Evolutionary conservation across 768 basidiomycete species (phyloP).

Genomic region (Termitomyces sp.): DNA sequence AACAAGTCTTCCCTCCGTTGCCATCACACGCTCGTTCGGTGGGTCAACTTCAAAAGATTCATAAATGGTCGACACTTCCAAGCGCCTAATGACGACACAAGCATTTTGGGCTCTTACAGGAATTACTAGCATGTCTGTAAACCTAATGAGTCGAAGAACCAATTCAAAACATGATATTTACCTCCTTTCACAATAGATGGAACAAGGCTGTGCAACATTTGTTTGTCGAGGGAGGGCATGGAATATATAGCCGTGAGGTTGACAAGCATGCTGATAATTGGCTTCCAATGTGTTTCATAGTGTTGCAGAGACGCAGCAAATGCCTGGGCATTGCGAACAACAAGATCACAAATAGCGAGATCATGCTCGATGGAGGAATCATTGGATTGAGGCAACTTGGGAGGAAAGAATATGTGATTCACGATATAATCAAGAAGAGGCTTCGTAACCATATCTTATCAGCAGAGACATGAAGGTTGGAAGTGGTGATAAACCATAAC

Average conservation of each 20-base stretch:
- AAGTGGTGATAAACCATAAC: not conserved
- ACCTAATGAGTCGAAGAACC: not conserved
- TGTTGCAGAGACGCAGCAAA: slow-evolving; percentile 14
- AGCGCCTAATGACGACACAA: slow-evolving; percentile 33
- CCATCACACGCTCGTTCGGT: slow-evolving; percentile 28
- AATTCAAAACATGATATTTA: not conserved
- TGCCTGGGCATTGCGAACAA: slow-evolving; percentile 13
- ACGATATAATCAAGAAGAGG: slow-evolving; percentile 25
- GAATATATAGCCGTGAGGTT: slow-evolving; percentile 14
- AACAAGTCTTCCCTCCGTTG: no score
- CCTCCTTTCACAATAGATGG: slow-evolving; percentile 15
- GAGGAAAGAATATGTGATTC: slow-evolving; percentile 40
- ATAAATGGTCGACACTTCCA: slow-evolving; percentile 23
- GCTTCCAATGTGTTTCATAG: slow-evolving; percentile 21
- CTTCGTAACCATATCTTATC: not conserved
- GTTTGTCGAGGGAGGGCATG: not conserved
- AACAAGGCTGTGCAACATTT: slow-evolving; percentile 15
- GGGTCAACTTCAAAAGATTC: slow-evolving; percentile 46
- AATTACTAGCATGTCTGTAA: slow-evolving; percentile 31
- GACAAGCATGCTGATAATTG: slow-evolving; percentile 25
- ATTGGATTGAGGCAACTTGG: slow-evolving; percentile 31
- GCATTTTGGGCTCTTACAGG: slow-evolving; percentile 44
- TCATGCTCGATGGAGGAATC: slow-evolving; percentile 24
- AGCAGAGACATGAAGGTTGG: no score
- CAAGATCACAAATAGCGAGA: slow-evolving; percentile 17